Evolutionary conservation across 1,139 yeast genomes (phyloP), one percentile per base, ranked within the genome.

Genomic region (Debaryomyces singareniensis): DNA sequence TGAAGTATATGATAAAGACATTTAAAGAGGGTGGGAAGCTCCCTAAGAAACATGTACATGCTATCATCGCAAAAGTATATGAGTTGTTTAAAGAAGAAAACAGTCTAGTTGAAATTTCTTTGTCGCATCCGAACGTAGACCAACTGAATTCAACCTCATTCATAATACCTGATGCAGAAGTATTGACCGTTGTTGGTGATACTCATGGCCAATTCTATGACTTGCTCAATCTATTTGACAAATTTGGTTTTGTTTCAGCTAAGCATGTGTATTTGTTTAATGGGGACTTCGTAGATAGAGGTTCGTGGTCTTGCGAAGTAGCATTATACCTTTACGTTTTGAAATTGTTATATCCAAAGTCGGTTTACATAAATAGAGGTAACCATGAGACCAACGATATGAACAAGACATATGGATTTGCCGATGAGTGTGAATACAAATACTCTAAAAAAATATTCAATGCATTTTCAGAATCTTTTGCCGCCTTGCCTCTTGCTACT

Each of bases 211-310:
- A 91, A 55, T 87, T 83, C 51, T 91, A 73, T 49, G 98, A 91
- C 51, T 76, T 91, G 29, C 60, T 89, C 47, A 82, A 89, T 51
- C 69, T 91, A 31, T 91, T 91, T 54, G 54, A 69, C 26, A 67
- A 55, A 28, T 87, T 78, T 48, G 98, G 98, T 5, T 55, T 60
- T 36, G 80, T 77, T 14, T 74, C 79, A 3, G 55, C 66, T 1
- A 65, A 68, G n/a, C 96, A 89, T 54, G 69, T 78, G 12, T 91
- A 84, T 51, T 60, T 91, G 34, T 89, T 91, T 63, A 91, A 91
- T 50, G 98, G 99, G 29, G 98, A 93, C 58, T 91, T 91, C 58
- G 98, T 91, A 4, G 99, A 91, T 51, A 71, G 99, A 50, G 99
- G 99, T 2, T 84, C 95, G 5, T 91, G 98, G 97, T 86, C 96